Evolutionary conservation across 2,329 filamentous ascomycete genomes (phyloP).

Genomic region (Botrytis pseudocinerea): DNA sequence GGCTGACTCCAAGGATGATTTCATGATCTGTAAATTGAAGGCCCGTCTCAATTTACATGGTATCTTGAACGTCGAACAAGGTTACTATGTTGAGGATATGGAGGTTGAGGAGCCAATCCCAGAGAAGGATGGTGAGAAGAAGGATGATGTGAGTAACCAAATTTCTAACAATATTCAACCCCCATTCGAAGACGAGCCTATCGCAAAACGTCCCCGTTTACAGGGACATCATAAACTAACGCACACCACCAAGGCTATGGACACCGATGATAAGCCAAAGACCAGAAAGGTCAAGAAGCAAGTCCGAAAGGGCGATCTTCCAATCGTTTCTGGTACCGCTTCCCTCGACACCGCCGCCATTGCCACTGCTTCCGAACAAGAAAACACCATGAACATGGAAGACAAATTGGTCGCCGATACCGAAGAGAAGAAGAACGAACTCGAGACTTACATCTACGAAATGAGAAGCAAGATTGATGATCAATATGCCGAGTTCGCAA

Average conservation of each 20-base stretch:
- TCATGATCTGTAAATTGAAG: slow-evolving; percentile 99
- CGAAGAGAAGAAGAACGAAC: slow-evolving; percentile 99
- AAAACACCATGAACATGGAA: slow-evolving; percentile 91
- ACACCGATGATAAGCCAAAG: slow-evolving; percentile 76
- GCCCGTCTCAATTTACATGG: slow-evolving; percentile 95
- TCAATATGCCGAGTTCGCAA: slow-evolving; percentile 83
- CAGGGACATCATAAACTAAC: slow-evolving; percentile 36
- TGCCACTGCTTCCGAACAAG: slow-evolving; percentile 72
- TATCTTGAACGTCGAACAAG: slow-evolving; percentile 92
- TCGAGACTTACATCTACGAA: slow-evolving; percentile 97
- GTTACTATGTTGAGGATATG: slow-evolving; percentile 97
- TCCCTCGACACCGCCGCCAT: slow-evolving; percentile 72
- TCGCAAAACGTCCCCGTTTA: slow-evolving; percentile 33
- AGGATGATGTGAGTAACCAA: slow-evolving; percentile 63
- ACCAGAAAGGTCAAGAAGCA: slow-evolving; percentile 99
- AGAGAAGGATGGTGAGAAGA: slow-evolving; percentile 57
- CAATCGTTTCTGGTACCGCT: slow-evolving; percentile 79
- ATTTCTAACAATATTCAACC: slow-evolving; percentile 25
- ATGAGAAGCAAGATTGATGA: slow-evolving; percentile 94
- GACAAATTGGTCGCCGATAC: slow-evolving; percentile 98
- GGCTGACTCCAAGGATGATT: slow-evolving; percentile 89
- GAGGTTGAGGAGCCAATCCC: slow-evolving; percentile 93
- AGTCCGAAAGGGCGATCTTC: slow-evolving; percentile 93
- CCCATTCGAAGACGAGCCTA: slow-evolving; percentile 32
- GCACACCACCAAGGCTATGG: slow-evolving; percentile 61